Evolutionary conservation across 495 filamentous ascomycete species (phyloP).

Genomic region (Trypethelium eluteriae): DNA sequence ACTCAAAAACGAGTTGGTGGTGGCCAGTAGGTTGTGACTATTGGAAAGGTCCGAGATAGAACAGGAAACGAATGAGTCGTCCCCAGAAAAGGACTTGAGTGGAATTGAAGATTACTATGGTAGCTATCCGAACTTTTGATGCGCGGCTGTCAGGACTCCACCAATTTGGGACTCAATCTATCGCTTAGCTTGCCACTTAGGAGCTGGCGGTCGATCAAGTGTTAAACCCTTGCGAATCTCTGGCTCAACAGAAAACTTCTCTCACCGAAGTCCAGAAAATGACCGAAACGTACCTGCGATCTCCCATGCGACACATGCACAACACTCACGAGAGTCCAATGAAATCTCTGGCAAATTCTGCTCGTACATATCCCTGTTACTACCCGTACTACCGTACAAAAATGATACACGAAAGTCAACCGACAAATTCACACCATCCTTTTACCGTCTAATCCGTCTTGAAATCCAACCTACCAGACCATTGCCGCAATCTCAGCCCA

Average conservation of each 20-base stretch:
- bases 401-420: too few species aligned
- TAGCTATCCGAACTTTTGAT: slow-evolving; percentile 1
- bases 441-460: slow-evolving; percentile 19
- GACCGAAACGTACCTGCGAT: too few species aligned
- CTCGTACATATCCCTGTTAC: background rate
- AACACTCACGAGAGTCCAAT: background rate
- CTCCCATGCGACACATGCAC: too few species aligned
- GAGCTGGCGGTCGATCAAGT: background rate
- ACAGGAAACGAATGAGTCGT: background rate
- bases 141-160: background rate
- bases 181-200: background rate
- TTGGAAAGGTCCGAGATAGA: too few species aligned
- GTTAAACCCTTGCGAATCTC: background rate
- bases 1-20: background rate
- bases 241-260: background rate
- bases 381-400: too few species aligned
- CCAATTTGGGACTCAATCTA: background rate
- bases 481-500: slow-evolving; percentile 40
- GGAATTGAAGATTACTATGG: background rate
- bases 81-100: background rate
- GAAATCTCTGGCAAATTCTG: background rate
- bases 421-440: background rate
- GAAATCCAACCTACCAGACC: slow-evolving; percentile 18
- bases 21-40: too few species aligned
- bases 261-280: background rate